Conservation (phyloP, 345 rosid genomes). For the Kernera saxatilis region DNA sequence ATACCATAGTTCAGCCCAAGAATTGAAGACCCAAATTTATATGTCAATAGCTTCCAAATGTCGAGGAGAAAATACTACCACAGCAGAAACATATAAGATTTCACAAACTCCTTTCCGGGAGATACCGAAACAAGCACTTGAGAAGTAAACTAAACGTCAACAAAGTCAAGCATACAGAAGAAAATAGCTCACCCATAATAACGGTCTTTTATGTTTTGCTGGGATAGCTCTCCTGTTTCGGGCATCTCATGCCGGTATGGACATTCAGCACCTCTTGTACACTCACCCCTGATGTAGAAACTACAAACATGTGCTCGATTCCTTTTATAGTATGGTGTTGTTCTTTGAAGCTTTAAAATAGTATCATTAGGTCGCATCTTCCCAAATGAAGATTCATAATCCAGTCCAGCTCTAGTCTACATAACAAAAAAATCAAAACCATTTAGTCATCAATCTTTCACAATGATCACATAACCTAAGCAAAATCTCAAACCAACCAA, state of each 20-base stretch:
- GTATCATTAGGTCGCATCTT: constrained; percentile 84
- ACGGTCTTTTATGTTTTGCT: constrained; percentile 95
- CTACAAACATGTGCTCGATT: constrained; percentile 97
- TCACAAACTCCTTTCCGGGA: not conserved
- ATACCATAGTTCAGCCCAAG: not conserved
- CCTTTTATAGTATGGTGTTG: constrained; percentile 86
- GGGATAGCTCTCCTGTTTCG: constrained; percentile 83
- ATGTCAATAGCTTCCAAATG: not conserved
- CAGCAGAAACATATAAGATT: not conserved
- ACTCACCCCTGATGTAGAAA: constrained; percentile 87
- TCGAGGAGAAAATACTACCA: not conserved
- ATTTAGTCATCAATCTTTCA: not conserved
- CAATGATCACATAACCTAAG: not conserved
- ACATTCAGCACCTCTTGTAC: constrained; percentile 94
- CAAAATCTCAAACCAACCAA: not conserved
- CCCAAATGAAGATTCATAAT: constrained; percentile 93
- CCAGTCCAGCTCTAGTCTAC: constrained; percentile 94
- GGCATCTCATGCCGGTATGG: constrained; percentile 99
- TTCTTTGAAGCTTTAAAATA: constrained; percentile 88
- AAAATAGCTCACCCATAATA: constrained; percentile 71
- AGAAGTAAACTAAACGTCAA: not conserved
- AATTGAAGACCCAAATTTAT: not conserved
- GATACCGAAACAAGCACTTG: not conserved
- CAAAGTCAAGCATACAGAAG: constrained; percentile 10
- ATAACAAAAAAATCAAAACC: not conserved